Evolutionary conservation across 1,139 yeast genomes (phyloP).

Genomic region (Chernovozyma aurita): DNA sequence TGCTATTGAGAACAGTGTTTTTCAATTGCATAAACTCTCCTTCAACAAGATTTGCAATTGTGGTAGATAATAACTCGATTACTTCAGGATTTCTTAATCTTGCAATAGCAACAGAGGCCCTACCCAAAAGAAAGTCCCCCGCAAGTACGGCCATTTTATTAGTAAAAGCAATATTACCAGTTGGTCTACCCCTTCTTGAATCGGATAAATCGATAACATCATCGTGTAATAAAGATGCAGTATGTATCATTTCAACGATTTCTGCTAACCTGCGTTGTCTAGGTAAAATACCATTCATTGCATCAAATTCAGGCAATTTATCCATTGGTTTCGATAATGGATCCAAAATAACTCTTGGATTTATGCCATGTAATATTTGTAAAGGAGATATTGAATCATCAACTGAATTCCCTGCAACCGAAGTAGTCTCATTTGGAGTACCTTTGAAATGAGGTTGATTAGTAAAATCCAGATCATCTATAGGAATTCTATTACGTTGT

Average conservation of each 20-base stretch:
- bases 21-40: constrained; percentile 98
- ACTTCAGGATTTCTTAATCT: constrained; percentile 95
- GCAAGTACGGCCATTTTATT: constrained; percentile 97
- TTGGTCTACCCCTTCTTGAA: constrained; percentile 83
- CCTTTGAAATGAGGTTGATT: constrained; percentile 59
- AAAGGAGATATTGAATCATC: constrained; percentile 73
- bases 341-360: constrained; percentile 72
- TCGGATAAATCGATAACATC: constrained; percentile 95
- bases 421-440: constrained; percentile 37
- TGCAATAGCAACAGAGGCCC: constrained; percentile 95
- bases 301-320: constrained; percentile 58
- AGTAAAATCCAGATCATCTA: constrained; percentile 61
- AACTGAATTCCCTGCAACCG: constrained; percentile 52
- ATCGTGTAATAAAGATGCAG: constrained; percentile 94
- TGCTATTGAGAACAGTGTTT: constrained; percentile 67
- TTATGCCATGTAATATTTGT: constrained; percentile 79
- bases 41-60: constrained; percentile 94
- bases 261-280: constrained; percentile 94
- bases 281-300: constrained; percentile 71
- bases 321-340: constrained; percentile 83
- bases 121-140: constrained; percentile 89
- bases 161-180: constrained; percentile 90
- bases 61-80: constrained; percentile 87
- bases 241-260: constrained; percentile 97
- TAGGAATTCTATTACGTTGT: constrained; percentile 58